Conservation (phyloP, 441 rosid genomes). For the Lepidium campestre region DNA sequence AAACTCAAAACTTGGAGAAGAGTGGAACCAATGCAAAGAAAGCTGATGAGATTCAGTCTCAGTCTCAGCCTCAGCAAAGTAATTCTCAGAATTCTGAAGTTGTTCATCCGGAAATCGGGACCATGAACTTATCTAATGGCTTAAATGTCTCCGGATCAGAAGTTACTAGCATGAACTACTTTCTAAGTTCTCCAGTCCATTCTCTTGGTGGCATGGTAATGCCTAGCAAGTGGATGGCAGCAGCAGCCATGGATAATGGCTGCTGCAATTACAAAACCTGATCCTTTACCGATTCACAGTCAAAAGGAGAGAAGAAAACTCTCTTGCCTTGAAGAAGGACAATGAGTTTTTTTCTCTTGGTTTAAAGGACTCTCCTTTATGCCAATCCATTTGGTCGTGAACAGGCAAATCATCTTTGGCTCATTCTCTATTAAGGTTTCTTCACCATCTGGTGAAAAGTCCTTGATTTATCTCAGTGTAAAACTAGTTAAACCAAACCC, state of each 20-base stretch:
- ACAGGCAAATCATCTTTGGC: slow-evolving; percentile 99
- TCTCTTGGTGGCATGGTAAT: slow-evolving; percentile 46
- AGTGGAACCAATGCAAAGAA: slow-evolving; percentile 25
- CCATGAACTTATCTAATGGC: slow-evolving; percentile 47
- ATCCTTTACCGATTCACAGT: slow-evolving; percentile 31
- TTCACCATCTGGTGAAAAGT: not conserved
- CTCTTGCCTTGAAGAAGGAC: slow-evolving; percentile 7
- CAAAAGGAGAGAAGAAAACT: slow-evolving; percentile 24
- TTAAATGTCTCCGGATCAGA: slow-evolving; percentile 53
- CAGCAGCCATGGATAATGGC: slow-evolving; percentile 39
- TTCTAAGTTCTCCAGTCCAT: slow-evolving; percentile 32
- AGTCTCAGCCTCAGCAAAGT: slow-evolving; percentile 32
- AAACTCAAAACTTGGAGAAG: slow-evolving; percentile 23
- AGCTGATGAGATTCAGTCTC: slow-evolving; percentile 6
- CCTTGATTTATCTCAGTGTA: slow-evolving; percentile 6
- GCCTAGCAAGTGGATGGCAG: slow-evolving; percentile 61
- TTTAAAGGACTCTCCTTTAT: slow-evolving; percentile 24
- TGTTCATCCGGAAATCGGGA: slow-evolving; percentile 58
- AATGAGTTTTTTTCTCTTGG: slow-evolving; percentile 21
- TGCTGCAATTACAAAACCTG: slow-evolving; percentile 49
- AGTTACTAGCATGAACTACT: slow-evolving; percentile 65
- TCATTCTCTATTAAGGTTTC: slow-evolving; percentile 35
- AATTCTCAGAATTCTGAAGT: slow-evolving; percentile 77
- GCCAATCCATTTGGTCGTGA: slow-evolving; percentile 39
- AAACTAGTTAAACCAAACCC: slow-evolving; percentile 8